Conservation (phyloP, 2,329 filamentous ascomycete genomes). For the Stachybotrys chlorohalonatus region DNA sequence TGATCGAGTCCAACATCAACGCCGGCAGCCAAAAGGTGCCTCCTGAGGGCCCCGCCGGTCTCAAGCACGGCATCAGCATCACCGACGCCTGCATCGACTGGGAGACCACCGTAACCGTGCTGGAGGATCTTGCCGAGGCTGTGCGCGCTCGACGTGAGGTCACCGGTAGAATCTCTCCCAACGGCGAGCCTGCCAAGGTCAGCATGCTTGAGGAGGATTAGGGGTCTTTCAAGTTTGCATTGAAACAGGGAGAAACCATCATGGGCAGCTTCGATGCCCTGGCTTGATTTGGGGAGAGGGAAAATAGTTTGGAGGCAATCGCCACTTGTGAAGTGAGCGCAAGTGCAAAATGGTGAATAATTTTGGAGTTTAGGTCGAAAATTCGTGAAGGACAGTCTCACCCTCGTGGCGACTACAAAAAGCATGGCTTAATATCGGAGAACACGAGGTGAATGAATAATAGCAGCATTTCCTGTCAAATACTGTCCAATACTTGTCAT, state of each 20-base stretch:
- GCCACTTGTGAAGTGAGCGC: not conserved
- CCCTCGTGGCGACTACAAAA: not conserved
- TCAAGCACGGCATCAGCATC: conserved; percentile 88
- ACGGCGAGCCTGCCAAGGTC: conserved; percentile 24
- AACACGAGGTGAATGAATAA: not conserved
- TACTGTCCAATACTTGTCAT: not conserved
- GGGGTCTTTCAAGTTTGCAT: not conserved
- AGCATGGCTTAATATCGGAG: not conserved
- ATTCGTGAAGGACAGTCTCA: not conserved
- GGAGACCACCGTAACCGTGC: conserved; percentile 71
- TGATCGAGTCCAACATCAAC: conserved; percentile 98
- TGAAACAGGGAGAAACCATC: not conserved
- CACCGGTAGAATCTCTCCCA: conserved; percentile 25
- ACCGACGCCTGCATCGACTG: conserved; percentile 95
- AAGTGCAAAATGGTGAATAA: not conserved
- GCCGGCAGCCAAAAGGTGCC: conserved; percentile 87
- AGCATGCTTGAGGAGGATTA: conserved; percentile 45
- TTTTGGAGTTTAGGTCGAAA: not conserved
- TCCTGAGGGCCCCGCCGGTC: conserved; percentile 62
- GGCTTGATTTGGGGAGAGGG: not conserved
- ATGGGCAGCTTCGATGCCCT: not conserved
- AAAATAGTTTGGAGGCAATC: not conserved
- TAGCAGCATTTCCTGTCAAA: not conserved
- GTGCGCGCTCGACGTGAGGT: conserved; percentile 63
- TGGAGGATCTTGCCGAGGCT: conserved; percentile 79